Evolutionary conservation across 2,329 filamentous ascomycete species (phyloP), one percentile per base, ranked within the genome.

Genomic region (Paecilomyces sp.): DNA sequence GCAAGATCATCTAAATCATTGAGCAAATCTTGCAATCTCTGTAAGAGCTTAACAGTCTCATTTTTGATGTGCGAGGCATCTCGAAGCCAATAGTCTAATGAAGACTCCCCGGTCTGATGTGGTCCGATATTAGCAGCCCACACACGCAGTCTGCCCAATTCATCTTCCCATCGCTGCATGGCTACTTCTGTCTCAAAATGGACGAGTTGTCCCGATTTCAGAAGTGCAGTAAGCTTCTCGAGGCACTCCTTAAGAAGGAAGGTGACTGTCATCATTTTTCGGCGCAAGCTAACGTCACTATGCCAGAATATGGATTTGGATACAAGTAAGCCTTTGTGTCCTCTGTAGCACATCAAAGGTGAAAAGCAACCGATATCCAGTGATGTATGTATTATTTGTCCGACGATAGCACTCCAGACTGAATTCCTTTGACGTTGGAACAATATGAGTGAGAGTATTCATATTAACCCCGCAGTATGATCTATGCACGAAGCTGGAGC

Each of bases 121-220:
- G 71, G 71, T 3, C 70, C 71, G 31, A 71, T 67, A 58, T 74
- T 74, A 0, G 59, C 65, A n/a, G 65, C 64, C 71, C 72, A 74
- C 1, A 72, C 36, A 8, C 62, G 64, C 1, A 69, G 51, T 24
- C 67, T 56, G 1, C 66, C 66, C 0, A 67, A 36, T 51, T 68
- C 66, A 57, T 67, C 65, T 12, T 54, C 15, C 66, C 66, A 68
- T 1, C 36, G 28, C 18, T 13, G 1, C 15, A 22, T 28, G 12
- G 52, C 13, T 18, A n/a, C n/a, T n/a, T 55, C 57, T 61, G 36
- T 41, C 6, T 13, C 13, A 41, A 41, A 41, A 13, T 15, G 12
- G 36, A n/a, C 36, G n/a, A 41, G 36, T 4, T 41, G 36, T 15
- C 36, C 36, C 15, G 36, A 41, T 12, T 41, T 7, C 36, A 41